Evolutionary conservation across 352 stramenopile genomes (phyloP).

Genomic region (Phytophthora litchii): DNA sequence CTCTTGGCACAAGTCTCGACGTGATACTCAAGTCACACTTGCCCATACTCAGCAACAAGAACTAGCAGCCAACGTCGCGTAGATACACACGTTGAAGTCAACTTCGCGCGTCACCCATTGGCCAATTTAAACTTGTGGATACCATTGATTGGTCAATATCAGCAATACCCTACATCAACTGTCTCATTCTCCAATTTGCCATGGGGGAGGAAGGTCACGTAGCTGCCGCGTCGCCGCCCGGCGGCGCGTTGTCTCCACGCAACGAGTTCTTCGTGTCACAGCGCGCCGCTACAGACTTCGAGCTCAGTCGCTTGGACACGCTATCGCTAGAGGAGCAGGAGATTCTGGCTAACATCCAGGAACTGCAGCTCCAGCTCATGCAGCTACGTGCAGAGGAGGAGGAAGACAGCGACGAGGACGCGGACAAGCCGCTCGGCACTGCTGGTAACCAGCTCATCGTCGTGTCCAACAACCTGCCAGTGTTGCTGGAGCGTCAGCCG

Average conservation of each 20-base stretch:
- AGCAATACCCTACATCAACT: no score
- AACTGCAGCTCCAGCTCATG: slow-evolving; percentile 88
- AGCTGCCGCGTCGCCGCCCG: slow-evolving; percentile 21
- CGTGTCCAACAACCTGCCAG: slow-evolving; percentile 87
- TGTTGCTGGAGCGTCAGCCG: slow-evolving; percentile 73
- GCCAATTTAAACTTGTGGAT: slow-evolving; percentile 6
- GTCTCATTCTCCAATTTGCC: slow-evolving; percentile 32
- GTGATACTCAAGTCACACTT: neutral
- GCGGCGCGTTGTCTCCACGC: slow-evolving; percentile 51
- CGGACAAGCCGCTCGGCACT: slow-evolving; percentile 18
- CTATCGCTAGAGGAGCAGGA: slow-evolving; percentile 87
- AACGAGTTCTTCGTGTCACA: slow-evolving; percentile 85
- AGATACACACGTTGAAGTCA: slow-evolving; percentile 5
- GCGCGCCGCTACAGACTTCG: slow-evolving; percentile 64
- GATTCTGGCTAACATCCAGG: slow-evolving; percentile 90
- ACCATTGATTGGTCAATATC: slow-evolving; percentile 15
- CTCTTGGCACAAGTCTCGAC: slow-evolving; percentile 18
- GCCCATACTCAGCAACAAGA: slow-evolving; percentile 1
- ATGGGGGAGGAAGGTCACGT: slow-evolving; percentile 37
- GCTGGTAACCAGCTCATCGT: slow-evolving; percentile 74
- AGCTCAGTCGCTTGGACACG: slow-evolving; percentile 69
- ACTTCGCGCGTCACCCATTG: neutral
- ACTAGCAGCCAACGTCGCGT: no score
- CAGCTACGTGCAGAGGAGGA: slow-evolving; percentile 71
- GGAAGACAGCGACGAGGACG: slow-evolving; percentile 64